Evolutionary conservation across 345 rosid genomes (phyloP), one percentile per base, ranked within the genome.

Genomic region (Rhodomyrtus tomentosa): DNA sequence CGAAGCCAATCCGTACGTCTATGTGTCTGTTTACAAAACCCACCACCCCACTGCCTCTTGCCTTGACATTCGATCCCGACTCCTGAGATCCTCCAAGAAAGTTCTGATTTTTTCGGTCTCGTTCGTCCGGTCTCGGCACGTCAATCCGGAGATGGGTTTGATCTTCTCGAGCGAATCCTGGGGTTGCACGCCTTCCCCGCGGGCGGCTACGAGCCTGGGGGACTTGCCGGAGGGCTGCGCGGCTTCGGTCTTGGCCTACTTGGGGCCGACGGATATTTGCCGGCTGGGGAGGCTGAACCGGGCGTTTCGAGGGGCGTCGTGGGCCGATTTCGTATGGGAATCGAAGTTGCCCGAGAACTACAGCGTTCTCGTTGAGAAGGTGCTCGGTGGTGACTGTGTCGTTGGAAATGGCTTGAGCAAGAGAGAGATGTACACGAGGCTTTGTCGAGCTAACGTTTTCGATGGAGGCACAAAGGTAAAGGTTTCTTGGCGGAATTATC

Each of bases 291-390:
- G 82, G 83, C 90, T 98, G 22, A 96, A 94, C 88, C 91, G 91
- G 32, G 95, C 99, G 52, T 98, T 94, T 85, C 95, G 93, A 80
- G 92, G 96, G 7, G 99, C 99, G 55, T 98, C 99, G 2, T 92
- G 93, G 95, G 99, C 99, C 82, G 99, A 98, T 91, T 90, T 90
- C 87, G 95, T 98, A 3, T 98, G 99, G 99, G 98, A 96, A 85
- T 91, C 98, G 16, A 98, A 98, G 80, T 87, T 98, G 90, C 99
- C 99, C 16, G 80, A 83, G 10, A 95, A 94, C 89, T 95, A 96
- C 85, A 85, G 29, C 25, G 68, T 81, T 85, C 90, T 98, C 82
- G 84, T 95, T 54, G 89, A 85, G 83, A 90, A 88, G 76, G 89
- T 98, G 56, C 85, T 93, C 10, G 95, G 93, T 10, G 91, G 83